phyloP scores from a whole-genome alignment of 441 rosid species.

The Erysimum cheiri region DNA sequence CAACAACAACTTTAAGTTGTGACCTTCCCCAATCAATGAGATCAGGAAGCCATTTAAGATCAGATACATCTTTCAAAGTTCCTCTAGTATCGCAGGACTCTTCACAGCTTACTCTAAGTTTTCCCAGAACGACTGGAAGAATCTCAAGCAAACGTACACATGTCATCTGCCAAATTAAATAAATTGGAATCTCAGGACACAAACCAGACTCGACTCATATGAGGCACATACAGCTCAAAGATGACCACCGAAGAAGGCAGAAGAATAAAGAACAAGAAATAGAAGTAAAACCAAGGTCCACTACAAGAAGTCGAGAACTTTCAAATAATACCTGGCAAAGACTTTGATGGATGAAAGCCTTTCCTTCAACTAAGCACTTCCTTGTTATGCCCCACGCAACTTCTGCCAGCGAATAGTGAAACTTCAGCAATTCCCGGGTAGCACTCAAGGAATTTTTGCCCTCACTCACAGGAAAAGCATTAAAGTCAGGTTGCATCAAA shows the following conservation, averaged over 20 bases:
- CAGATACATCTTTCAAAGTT: slow-evolving; percentile 48
- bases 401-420: slow-evolving; percentile 63
- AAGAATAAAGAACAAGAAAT: slow-evolving; percentile 21
- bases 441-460: slow-evolving; percentile 45
- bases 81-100: slow-evolving; percentile 49
- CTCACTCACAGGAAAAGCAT: slow-evolving; percentile 48
- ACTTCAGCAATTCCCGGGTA: slow-evolving; percentile 55
- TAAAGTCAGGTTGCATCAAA: slow-evolving; percentile 69
- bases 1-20: slow-evolving; percentile 79
- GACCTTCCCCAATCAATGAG: slow-evolving; percentile 97
- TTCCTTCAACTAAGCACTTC: slow-evolving; percentile 90
- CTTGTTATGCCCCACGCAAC: slow-evolving; percentile 73
- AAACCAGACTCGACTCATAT: slow-evolving; percentile 4
- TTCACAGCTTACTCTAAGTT: slow-evolving; percentile 51
- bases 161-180: slow-evolving; percentile 75
- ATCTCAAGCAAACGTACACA: slow-evolving; percentile 95
- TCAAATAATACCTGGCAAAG: slow-evolving; percentile 76
- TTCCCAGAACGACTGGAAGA: slow-evolving; percentile 75
- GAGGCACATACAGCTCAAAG: slow-evolving; percentile 27
- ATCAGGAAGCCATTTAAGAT: slow-evolving; percentile 89
- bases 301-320: slow-evolving; percentile 25
- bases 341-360: slow-evolving; percentile 73
- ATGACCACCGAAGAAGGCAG: slow-evolving; percentile 23
- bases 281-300: slow-evolving; percentile 18
- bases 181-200: slow-evolving; percentile 15